phyloP scores from a whole-genome alignment of 2,329 filamentous ascomycete genomes.

The Epichloe gansuensis region DNA sequence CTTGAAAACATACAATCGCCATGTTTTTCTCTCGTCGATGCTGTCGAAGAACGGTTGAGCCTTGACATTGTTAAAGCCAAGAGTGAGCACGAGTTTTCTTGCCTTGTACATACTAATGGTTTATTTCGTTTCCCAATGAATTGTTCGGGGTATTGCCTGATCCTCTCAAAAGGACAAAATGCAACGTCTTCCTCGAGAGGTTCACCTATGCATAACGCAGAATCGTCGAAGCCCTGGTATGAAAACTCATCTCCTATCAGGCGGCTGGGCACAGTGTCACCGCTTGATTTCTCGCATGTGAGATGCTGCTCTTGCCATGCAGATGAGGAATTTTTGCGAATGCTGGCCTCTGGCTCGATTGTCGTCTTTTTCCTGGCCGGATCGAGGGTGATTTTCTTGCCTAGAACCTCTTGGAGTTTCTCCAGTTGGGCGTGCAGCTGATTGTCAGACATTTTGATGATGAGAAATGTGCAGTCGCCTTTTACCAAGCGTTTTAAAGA shows the following conservation, averaged over 20 bases:
- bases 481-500: not conserved
- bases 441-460: constrained; percentile 2
- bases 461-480: not conserved
- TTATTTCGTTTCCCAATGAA: constrained; percentile 43
- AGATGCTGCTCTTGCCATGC: constrained; percentile 3
- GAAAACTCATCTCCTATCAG: not conserved
- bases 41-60: constrained; percentile 39
- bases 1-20: constrained; percentile 56
- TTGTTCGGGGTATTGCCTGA: constrained; percentile 44
- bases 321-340: not conserved
- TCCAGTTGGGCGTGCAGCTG: constrained; percentile 5
- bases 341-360: not conserved
- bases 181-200: constrained; percentile 12
- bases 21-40: constrained; percentile 47
- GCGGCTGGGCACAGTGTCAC: not conserved
- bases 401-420: constrained; percentile 9
- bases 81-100: not conserved
- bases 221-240: constrained; percentile 11
- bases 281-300: not conserved
- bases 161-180: constrained; percentile 39
- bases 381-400: constrained; percentile 6
- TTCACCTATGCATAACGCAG: constrained; percentile 14
- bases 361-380: not conserved
- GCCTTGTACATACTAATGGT: constrained; percentile 25
- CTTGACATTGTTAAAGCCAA: constrained; percentile 13